Evolutionary conservation across 23 red algal species (phyloP).

Genomic region (Gracilariopsis chorda): DNA sequence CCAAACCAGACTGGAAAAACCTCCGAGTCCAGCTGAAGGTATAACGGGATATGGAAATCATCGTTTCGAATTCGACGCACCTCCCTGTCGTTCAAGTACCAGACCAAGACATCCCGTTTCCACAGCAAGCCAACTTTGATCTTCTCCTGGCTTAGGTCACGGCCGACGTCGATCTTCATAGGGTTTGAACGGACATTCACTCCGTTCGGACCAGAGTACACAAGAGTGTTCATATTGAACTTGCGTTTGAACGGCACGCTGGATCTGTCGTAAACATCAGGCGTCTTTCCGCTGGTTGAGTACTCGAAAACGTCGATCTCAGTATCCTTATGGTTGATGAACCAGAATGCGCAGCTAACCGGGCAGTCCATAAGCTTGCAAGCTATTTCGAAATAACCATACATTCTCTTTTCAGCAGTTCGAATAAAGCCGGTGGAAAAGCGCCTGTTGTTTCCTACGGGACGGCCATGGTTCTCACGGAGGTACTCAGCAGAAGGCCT

Average conservation of each 20-base stretch:
- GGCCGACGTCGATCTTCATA: not conserved
- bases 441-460: not conserved
- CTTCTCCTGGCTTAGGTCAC: constrained; percentile 9
- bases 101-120: constrained; percentile 11
- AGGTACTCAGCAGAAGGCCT: not conserved
- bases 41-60: constrained; percentile 40
- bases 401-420: constrained; percentile 4
- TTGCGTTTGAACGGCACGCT: not conserved
- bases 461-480: not conserved
- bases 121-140: constrained; percentile 35
- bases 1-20: constrained; percentile 57
- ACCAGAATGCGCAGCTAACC: constrained; percentile 58
- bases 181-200: not conserved
- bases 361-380: constrained; percentile 39
- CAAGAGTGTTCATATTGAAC: constrained; percentile 30
- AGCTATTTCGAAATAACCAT: constrained; percentile 46
- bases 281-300: constrained; percentile 7
- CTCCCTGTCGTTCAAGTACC: constrained; percentile 40
- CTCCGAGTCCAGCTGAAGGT: constrained; percentile 55
- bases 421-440: constrained; percentile 46
- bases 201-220: not conserved
- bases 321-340: constrained; percentile 8
- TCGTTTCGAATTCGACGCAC: constrained; percentile 20
- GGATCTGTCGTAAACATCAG: constrained; percentile 1
- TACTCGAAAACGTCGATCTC: constrained; percentile 63